phyloP scores from a whole-genome alignment of 495 filamentous ascomycete genomes.

The Penicillium diatomitis region DNA sequence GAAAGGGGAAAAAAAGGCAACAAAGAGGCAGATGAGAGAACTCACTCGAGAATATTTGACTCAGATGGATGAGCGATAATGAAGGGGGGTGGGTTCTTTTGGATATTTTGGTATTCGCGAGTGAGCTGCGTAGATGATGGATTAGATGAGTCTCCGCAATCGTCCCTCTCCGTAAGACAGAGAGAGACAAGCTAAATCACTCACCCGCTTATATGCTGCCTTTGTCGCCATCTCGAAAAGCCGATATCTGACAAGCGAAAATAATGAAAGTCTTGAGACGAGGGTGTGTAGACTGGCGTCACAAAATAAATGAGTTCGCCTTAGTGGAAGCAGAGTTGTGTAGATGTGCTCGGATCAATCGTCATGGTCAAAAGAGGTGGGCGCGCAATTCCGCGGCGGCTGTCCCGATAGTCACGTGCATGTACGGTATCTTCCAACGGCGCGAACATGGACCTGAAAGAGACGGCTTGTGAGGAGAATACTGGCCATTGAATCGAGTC shows the following conservation, averaged over 20 bases:
- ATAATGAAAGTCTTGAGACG: not conserved
- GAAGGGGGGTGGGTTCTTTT: slow-evolving; percentile 85
- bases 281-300: not conserved
- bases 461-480: slow-evolving; percentile 2
- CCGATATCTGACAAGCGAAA: not conserved
- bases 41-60: slow-evolving; percentile 84
- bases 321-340: too few species aligned
- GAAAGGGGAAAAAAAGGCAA: not conserved
- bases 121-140: slow-evolving; percentile 51
- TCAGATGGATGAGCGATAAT: slow-evolving; percentile 93
- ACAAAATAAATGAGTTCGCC: not conserved
- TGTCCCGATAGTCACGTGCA: slow-evolving; percentile 18
- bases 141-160: slow-evolving; percentile 6
- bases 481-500: slow-evolving; percentile 29
- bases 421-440: slow-evolving; percentile 4
- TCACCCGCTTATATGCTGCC: slow-evolving; percentile 74
- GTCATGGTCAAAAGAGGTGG: not conserved
- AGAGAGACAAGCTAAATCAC: slow-evolving; percentile 17
- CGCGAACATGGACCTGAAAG: slow-evolving; percentile 8
- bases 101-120: slow-evolving; percentile 87
- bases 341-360: too few species aligned
- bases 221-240: slow-evolving; percentile 61
- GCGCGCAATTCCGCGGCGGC: not conserved
- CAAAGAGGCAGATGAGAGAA: slow-evolving; percentile 1
- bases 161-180: too few species aligned